Evolutionary conservation across 306 rosid genomes (phyloP).

Genomic region (Lotus japonicus): DNA sequence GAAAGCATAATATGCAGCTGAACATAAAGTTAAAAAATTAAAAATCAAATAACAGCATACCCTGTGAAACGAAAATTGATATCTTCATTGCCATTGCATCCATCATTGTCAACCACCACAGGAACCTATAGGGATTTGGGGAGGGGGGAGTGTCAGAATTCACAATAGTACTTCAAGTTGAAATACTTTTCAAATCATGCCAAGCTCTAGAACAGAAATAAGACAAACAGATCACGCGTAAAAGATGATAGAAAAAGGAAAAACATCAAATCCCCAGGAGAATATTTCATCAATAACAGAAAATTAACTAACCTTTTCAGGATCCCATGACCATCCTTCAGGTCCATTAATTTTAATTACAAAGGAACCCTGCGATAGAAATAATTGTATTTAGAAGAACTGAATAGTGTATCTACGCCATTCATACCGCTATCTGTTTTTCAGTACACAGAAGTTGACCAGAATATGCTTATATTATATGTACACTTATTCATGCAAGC

Average conservation of each 20-base stretch:
- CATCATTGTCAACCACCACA: slow-evolving; percentile 67
- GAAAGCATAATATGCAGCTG: slow-evolving; percentile 9
- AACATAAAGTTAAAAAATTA: slow-evolving; percentile 1
- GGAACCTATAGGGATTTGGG: slow-evolving; percentile 49
- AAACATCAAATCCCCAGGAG: neutral
- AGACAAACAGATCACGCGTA: neutral
- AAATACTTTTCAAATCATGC: neutral
- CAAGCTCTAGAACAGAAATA: neutral
- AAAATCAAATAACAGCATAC: slow-evolving; percentile 35
- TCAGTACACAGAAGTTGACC: neutral
- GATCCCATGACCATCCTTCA: slow-evolving; percentile 95
- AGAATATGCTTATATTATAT: slow-evolving; percentile 5
- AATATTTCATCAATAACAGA: slow-evolving; percentile 7
- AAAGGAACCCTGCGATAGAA: slow-evolving; percentile 73
- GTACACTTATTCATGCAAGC: slow-evolving; percentile 6
- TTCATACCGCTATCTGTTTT: neutral
- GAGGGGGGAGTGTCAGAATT: neutral
- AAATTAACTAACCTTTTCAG: slow-evolving; percentile 58
- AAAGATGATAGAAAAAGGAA: neutral
- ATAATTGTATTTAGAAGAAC: slow-evolving; percentile 30
- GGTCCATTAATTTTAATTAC: slow-evolving; percentile 80
- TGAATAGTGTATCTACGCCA: neutral
- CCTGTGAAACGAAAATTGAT: slow-evolving; percentile 92
- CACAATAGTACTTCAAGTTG: neutral
- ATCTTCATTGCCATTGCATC: slow-evolving; percentile 93